A percentile compares a stretch with the other conserved stretches of the same genome.
Conservation (phyloP, 805 yeast genomes). For the Saccharomycopsis microspora region DNA sequence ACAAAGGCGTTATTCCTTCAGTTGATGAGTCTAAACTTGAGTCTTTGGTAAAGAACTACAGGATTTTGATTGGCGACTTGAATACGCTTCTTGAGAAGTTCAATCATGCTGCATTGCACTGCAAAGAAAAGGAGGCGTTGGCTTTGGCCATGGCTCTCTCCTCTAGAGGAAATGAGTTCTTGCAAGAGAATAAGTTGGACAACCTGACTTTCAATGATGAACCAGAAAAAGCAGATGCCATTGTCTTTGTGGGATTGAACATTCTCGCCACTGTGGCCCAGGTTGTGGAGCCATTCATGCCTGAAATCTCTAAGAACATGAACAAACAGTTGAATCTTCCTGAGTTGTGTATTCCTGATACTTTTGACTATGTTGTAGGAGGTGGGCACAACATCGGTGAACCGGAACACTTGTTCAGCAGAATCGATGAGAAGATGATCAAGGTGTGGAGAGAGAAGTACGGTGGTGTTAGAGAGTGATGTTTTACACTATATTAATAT, state of each 20-base stretch:
- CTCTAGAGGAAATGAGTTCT: conserved; percentile 86
- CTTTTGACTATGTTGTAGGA: conserved; percentile 54
- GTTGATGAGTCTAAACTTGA: conserved; percentile 30
- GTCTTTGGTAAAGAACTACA: conserved; percentile 31
- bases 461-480: conserved; percentile 56
- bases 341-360: conserved; percentile 61
- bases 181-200: conserved; percentile 93
- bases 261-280: conserved; percentile 79
- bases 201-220: conserved; percentile 66
- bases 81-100: conserved; percentile 51
- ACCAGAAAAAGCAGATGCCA: conserved; percentile 82
- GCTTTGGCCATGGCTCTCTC: conserved; percentile 87
- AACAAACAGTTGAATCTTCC: conserved; percentile 78
- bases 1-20: conserved; percentile 79
- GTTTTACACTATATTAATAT: not conserved
- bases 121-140: conserved; percentile 77
- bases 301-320: conserved; percentile 64
- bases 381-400: conserved; percentile 83
- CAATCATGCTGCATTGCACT: conserved; percentile 62
- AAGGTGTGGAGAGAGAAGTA: conserved; percentile 78
- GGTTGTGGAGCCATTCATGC: conserved; percentile 80
- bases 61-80: conserved; percentile 40
- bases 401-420: conserved; percentile 82
- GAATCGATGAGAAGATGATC: conserved; percentile 84
- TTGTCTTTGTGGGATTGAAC: conserved; percentile 84